These are phyloP conservation scores for Paecilomyces niveus DNA, from an alignment of 2,329 filamentous ascomycete species.

Conservation along the genomic window DNA sequence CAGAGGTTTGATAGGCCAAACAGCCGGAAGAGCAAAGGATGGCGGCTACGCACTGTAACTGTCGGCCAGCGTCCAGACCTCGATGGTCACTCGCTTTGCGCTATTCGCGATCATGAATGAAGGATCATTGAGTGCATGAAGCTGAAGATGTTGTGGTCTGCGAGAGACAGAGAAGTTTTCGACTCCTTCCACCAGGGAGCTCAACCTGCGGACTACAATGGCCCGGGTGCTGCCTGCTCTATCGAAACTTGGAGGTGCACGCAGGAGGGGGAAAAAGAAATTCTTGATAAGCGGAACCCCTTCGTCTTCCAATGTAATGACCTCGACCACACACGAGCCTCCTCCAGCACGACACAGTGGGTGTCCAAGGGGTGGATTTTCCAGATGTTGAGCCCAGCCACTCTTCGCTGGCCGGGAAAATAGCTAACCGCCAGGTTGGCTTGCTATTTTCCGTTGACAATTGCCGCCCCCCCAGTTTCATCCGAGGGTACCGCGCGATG, in stretches of 20 bases:
- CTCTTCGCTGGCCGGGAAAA: background rate
- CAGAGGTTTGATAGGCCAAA: slow-evolving; percentile 10
- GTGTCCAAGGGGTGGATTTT: background rate
- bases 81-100: slow-evolving; percentile 33
- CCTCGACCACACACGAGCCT: background rate
- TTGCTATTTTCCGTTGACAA: background rate
- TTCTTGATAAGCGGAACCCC: background rate
- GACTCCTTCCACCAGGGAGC: background rate
- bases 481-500: background rate
- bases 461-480: background rate
- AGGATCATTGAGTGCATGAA: slow-evolving; percentile 13
- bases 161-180: background rate
- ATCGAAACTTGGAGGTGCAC: background rate
- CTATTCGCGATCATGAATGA: slow-evolving; percentile 33
- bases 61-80: slow-evolving; percentile 30
- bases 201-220: background rate
- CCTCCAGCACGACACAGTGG: background rate
- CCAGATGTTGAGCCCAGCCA: background rate
- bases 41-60: slow-evolving; percentile 26
- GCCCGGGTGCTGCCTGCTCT: background rate
- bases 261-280: background rate
- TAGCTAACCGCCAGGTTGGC: background rate
- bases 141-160: background rate
- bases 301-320: background rate
- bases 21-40: background rate